phyloP scores from a whole-genome alignment of 1,139 yeast species.

The Casaregolazyma lundiana region DNA sequence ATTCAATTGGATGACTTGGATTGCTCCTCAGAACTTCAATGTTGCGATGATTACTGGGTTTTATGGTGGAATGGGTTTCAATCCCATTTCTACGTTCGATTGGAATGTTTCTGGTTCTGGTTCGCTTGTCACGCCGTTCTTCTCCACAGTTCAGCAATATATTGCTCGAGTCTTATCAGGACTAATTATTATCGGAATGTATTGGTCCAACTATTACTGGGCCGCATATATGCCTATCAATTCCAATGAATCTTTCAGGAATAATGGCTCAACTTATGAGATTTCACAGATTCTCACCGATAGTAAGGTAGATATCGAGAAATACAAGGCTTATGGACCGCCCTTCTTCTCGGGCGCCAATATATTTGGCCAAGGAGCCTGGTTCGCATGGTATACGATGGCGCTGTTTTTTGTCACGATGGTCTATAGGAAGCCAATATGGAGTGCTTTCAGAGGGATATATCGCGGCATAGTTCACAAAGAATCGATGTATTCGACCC shows the following conservation, averaged over 20 bases:
- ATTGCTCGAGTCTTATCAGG: conserved; percentile 42
- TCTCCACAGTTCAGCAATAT: conserved; percentile 39
- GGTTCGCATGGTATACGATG: conserved; percentile 25
- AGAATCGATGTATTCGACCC: conserved; percentile 35
- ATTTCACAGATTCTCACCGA: conserved; percentile 40
- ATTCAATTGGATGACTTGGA: conserved; percentile 64
- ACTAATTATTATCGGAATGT: conserved; percentile 36
- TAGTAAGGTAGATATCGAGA: conserved; percentile 30
- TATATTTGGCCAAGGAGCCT: conserved; percentile 31
- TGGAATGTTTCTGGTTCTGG: conserved; percentile 41
- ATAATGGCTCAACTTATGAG: conserved; percentile 41
- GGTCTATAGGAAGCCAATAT: conserved; percentile 21
- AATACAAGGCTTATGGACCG: conserved; percentile 36
- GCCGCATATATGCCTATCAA: conserved; percentile 51
- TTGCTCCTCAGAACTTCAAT: conserved; percentile 49
- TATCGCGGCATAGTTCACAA: conserved; percentile 10
- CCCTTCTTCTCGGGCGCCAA: conserved; percentile 41
- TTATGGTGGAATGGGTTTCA: conserved; percentile 49
- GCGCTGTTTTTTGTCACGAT: conserved; percentile 20
- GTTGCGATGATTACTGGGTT: conserved; percentile 55
- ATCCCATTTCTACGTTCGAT: conserved; percentile 50
- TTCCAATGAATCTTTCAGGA: conserved; percentile 42
- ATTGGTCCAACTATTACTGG: conserved; percentile 50
- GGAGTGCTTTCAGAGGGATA: conserved; percentile 14
- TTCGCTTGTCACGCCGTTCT: conserved; percentile 41